These are phyloP conservation scores for Alternaria alternata DNA, from an alignment of 2,329 filamentous ascomycete genomes.

Conservation along the genomic window DNA sequence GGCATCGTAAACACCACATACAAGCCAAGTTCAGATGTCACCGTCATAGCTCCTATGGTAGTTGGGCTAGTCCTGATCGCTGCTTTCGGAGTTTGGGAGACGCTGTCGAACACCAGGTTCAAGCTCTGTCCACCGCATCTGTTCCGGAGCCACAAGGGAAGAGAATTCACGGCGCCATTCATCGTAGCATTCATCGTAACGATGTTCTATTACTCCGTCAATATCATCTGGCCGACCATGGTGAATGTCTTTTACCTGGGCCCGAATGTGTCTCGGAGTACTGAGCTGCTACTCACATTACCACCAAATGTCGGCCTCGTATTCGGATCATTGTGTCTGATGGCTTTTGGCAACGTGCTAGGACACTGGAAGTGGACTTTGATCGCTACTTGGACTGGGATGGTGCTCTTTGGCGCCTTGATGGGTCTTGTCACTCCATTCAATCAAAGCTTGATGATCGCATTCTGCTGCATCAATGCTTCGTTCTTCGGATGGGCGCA, in stretches of 20 bases:
- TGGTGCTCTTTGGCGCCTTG: constrained; percentile 58
- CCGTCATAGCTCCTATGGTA: constrained; percentile 44
- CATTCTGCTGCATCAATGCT: constrained; percentile 55
- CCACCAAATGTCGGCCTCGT: constrained; percentile 58
- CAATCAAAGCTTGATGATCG: constrained; percentile 58
- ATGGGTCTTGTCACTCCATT: constrained; percentile 53
- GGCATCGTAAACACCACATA: constrained; percentile 48
- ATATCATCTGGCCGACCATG: constrained; percentile 59
- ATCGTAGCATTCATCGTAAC: constrained; percentile 58
- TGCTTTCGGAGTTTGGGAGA: constrained; percentile 49
- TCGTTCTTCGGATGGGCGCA: constrained; percentile 46
- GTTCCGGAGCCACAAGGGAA: constrained; percentile 56
- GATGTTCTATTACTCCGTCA: constrained; percentile 63
- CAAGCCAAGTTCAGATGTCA: constrained; percentile 30
- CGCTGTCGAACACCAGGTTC: constrained; percentile 31
- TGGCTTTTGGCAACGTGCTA: constrained; percentile 53
- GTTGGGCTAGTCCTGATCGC: constrained; percentile 46
- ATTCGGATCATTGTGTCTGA: constrained; percentile 54
- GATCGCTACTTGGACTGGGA: constrained; percentile 54
- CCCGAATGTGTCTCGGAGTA: constrained; percentile 37
- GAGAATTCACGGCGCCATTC: constrained; percentile 59
- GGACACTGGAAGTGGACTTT: constrained; percentile 60
- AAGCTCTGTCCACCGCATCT: constrained; percentile 53
- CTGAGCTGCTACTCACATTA: constrained; percentile 54
- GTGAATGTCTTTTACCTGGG: constrained; percentile 56